A percentile compares a stretch with the other conserved stretches of the same genome.
Conservation (phyloP, 257 asterid species). For the Gentiana dahurica region DNA sequence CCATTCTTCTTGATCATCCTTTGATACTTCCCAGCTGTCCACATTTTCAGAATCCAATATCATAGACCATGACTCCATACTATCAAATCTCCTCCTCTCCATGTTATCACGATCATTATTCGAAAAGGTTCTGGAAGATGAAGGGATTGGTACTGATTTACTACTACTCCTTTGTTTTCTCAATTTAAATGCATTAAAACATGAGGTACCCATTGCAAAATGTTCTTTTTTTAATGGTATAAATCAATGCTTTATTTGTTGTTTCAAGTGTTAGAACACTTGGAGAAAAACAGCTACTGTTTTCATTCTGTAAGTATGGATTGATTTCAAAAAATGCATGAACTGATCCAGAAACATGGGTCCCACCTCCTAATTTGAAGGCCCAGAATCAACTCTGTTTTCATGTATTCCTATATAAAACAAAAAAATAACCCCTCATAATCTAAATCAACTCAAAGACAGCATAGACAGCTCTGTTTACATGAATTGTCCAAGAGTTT, state of each 20-base stretch:
- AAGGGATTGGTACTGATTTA: conserved; percentile 28
- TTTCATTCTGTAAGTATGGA: conserved; percentile 68
- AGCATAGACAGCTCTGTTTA: conserved; percentile 1
- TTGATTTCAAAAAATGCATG: conserved; percentile 81
- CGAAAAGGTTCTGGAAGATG: conserved; percentile 38
- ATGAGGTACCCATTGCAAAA: conserved; percentile 42
- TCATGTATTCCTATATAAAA: conserved; percentile 27
- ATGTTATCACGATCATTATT: conserved; percentile 35
- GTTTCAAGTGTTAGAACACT: conserved; percentile 19
- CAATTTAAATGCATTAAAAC: conserved; percentile 68
- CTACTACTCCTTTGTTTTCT: conserved; percentile 28
- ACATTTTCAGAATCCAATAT: conserved; percentile 78
- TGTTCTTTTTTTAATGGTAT: conserved; percentile 1
- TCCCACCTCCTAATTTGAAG: conserved; percentile 1
- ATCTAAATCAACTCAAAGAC: background rate
- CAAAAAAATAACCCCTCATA: conserved; percentile 3
- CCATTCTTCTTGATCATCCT: conserved; percentile 45
- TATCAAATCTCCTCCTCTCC: conserved; percentile 87
- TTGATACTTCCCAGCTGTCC: conserved; percentile 69
- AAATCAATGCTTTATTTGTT: background rate
- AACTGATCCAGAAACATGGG: conserved; percentile 67
- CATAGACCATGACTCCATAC: conserved; percentile 98
- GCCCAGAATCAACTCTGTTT: conserved; percentile 12
- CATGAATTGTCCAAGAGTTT: background rate
- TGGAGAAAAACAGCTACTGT: conserved; percentile 11